Evolutionary conservation across 768 basidiomycete genomes (phyloP).

Genomic region (Trametes maxima): DNA sequence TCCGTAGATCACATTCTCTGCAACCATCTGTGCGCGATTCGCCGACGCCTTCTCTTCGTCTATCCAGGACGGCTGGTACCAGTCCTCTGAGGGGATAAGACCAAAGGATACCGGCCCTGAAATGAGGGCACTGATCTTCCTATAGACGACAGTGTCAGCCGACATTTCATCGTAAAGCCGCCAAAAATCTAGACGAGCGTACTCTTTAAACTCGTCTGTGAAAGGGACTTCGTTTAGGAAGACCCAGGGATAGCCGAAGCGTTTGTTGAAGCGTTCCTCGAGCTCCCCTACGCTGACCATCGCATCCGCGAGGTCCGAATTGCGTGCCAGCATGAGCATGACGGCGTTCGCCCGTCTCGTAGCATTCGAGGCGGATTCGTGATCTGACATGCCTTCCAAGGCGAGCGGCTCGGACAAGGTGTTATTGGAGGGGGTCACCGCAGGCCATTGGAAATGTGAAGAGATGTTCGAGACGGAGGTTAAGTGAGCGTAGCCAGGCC

Average conservation of each 20-base stretch:
- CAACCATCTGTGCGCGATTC: conserved; percentile 53
- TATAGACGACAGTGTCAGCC: conserved; percentile 1
- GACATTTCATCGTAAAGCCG: no score
- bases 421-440: not conserved
- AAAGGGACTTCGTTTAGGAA: conserved; percentile 89
- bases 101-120: conserved; percentile 52
- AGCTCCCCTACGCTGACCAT: conserved; percentile 69
- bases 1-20: conserved; percentile 51
- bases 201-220: conserved; percentile 67
- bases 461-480: conserved; percentile 6
- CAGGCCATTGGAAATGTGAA: not conserved
- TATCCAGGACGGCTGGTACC: conserved; percentile 75
- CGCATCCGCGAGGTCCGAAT: conserved; percentile 59
- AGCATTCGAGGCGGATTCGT: not conserved
- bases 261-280: conserved; percentile 86
- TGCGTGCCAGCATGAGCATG: conserved; percentile 58
- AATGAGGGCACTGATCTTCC: conserved; percentile 29
- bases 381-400: not conserved
- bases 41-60: conserved; percentile 63
- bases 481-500: not conserved
- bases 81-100: conserved; percentile 59
- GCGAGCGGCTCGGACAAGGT: not conserved
- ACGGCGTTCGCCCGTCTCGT: conserved; percentile 36
- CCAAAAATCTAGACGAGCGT: not conserved
- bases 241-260: conserved; percentile 83